Conservation (phyloP, 345 rosid species). For the Lepidium africanum region DNA sequence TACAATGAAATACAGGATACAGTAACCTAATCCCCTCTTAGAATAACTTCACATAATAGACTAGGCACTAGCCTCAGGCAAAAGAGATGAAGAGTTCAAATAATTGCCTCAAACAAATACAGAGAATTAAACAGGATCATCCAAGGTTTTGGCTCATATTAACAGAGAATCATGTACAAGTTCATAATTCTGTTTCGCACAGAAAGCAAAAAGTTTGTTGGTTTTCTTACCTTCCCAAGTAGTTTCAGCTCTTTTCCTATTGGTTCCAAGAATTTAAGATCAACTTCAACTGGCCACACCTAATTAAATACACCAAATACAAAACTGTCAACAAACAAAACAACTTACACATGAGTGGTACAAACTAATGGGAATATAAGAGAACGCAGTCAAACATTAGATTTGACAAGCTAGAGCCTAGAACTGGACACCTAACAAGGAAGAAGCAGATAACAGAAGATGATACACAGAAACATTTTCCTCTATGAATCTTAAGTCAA, state of each 20-base stretch:
- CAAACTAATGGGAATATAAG: not conserved
- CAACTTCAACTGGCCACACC: conserved; percentile 88
- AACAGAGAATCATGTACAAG: not conserved
- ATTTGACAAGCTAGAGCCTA: not conserved
- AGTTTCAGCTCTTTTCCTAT: conserved; percentile 65
- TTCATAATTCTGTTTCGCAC: not conserved
- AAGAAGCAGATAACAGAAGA: not conserved
- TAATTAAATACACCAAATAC: conserved; percentile 21
- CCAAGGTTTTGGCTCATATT: not conserved
- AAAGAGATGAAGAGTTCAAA: not conserved
- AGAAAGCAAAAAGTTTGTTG: not conserved
- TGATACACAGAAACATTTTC: not conserved
- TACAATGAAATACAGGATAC: not conserved
- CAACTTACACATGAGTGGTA: not conserved
- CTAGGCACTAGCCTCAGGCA: not conserved
- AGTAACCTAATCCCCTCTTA: not conserved
- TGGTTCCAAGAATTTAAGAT: conserved; percentile 74
- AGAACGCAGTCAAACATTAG: not conserved
- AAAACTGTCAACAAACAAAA: not conserved
- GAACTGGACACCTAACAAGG: not conserved
- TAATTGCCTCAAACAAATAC: not conserved
- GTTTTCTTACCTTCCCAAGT: conserved; percentile 65
- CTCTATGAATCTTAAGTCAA: not conserved
- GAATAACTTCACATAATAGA: not conserved
- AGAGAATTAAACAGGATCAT: not conserved